These are phyloP conservation scores for Ceratobasidium sp. DNA, from an alignment of 1,284 basidiomycete species.

Conservation along the genomic window DNA sequence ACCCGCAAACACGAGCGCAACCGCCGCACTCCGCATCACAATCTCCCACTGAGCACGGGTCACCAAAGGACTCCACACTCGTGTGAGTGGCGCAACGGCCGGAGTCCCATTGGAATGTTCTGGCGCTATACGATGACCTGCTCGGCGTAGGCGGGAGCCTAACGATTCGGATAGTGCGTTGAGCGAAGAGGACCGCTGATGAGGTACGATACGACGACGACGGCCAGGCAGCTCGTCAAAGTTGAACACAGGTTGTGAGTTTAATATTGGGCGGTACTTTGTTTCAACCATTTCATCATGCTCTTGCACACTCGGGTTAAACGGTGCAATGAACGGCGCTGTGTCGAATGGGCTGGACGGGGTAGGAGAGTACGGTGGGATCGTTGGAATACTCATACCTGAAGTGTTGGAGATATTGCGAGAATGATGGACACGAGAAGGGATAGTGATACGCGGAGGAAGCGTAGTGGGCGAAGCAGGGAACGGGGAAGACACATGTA, in stretches of 20 bases:
- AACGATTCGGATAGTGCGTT: conserved; percentile 8
- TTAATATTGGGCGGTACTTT: not conserved
- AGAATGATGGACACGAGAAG: conserved; percentile 25
- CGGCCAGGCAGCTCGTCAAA: conserved; percentile 39
- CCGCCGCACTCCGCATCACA: conserved; percentile 62
- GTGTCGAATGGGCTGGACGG: conserved; percentile 35
- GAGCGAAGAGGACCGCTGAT: conserved; percentile 27
- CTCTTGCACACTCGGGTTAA: not conserved
- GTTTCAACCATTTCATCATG: not conserved
- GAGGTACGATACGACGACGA: conserved; percentile 35
- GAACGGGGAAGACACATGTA: conserved; percentile 36
- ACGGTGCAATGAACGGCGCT: conserved; percentile 35
- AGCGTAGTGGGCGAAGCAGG: conserved; percentile 24
- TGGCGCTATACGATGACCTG: not conserved
- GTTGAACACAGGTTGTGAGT: conserved; percentile 12
- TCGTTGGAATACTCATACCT: conserved; percentile 32
- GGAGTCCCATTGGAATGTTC: conserved; percentile 7
- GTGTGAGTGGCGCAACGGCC: conserved; percentile 72
- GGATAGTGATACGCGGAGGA: not conserved
- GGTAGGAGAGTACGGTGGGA: conserved; percentile 41
- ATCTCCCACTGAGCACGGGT: conserved; percentile 84
- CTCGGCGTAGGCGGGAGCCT: conserved; percentile 10
- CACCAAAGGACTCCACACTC: conserved; percentile 74
- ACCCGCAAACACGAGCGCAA: conserved; percentile 33
- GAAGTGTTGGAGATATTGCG: conserved; percentile 28